Percentiles rank a stretch among this genome's conserved stretches.
These are phyloP conservation scores for Citrullus mucosospermus DNA, from an alignment of 306 rosid genomes.

Conservation along the genomic window DNA sequence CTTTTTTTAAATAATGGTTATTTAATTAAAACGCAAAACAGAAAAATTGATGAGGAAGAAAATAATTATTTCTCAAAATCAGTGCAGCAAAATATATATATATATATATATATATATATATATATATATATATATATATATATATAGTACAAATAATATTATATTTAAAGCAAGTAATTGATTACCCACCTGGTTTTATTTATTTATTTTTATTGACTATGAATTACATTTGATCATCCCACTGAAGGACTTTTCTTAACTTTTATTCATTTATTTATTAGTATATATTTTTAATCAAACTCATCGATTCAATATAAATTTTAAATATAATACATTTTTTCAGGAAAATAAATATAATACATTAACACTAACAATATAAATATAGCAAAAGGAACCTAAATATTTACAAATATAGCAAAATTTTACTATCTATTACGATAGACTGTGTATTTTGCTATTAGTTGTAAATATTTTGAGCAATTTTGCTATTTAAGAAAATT, in stretches of 20 bases:
- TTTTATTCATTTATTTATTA: too few relatives aligned
- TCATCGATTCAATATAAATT: background rate
- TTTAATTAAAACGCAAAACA: background rate
- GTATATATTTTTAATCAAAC: too few relatives aligned
- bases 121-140: too few relatives aligned
- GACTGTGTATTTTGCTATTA: too few relatives aligned
- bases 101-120: too few relatives aligned
- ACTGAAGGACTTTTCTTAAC: background rate
- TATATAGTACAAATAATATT: background rate
- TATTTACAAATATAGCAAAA: too few relatives aligned
- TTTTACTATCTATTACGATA: too few relatives aligned
- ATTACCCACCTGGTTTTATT: background rate
- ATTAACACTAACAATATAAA: background rate
- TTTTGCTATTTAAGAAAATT: too few relatives aligned
- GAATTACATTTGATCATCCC: background rate
- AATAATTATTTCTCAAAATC: background rate
- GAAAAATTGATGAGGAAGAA: background rate
- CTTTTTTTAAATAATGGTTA: too few relatives aligned
- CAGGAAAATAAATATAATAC: background rate
- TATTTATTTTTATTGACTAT: background rate
- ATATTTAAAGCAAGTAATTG: background rate
- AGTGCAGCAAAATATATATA: background rate
- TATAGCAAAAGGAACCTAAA: too few relatives aligned
- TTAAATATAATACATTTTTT: background rate
- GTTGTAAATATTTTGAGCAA: too few relatives aligned